Evolutionary conservation across 345 rosid genomes (phyloP), one percentile per base, ranked within the genome.

Genomic region (Acer campestre): DNA sequence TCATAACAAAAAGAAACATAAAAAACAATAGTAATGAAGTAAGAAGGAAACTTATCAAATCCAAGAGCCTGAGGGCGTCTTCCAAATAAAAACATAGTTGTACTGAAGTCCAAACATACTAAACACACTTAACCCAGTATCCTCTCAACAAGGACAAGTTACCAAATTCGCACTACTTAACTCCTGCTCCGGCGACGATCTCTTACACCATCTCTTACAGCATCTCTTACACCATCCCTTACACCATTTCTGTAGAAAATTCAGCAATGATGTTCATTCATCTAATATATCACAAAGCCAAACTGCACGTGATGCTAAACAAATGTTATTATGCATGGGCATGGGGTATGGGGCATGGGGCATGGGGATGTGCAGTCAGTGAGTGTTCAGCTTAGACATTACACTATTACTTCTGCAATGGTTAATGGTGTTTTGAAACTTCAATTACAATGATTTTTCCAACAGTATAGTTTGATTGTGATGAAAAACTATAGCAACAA

Each of bases 171-270:
- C 42, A 59, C 67, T 73, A 53, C 82, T 89, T 81, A 96, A 86
- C 99, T 96, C 90, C 99, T 90, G 92, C 98, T 96, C 71, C 97
- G 79, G 82, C 90, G 97, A 25, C 93, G 90, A 65, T 96, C 99
- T 85, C 90, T 88, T 72, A 56, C 71, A 61, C 94, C 97, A 83
- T 35, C 38, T 35, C 38, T 35, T 4, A 35, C 38, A 31, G 5
- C 35, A 31, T 31, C 35, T 31, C 35, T 31, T 31, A 31, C 35
- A 31, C 35, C 35, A 35, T 35, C 99, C 87, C 90, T 88, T 72
- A 58, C 71, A 63, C 94, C 97, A 84, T 92, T 89, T 77, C 99
- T 96, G 97, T 77, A 84, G 55, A 58, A 78, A 73, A 79, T 67
- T 65, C 31, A 75, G 6, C 23, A 78, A 10, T 11, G 71, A 65